A percentile compares a stretch with the other conserved stretches of the same genome.
These are phyloP conservation scores for Emiliania huxleyi DNA, from an alignment of 78 protist species.

Conservation along the genomic window DNA sequence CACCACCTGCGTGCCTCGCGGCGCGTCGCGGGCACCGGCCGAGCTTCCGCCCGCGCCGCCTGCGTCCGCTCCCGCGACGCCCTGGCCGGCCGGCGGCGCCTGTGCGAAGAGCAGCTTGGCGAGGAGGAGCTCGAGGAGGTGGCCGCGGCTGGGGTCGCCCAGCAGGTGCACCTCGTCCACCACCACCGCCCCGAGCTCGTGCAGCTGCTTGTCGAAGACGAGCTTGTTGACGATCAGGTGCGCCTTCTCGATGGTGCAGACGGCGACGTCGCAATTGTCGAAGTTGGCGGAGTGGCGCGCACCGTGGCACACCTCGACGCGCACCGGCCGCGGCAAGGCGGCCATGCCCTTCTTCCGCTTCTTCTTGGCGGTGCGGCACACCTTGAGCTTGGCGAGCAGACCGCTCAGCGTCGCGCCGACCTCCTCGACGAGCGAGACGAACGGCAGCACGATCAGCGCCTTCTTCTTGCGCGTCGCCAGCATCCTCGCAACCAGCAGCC, in stretches of 20 bases:
- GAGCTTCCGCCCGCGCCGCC: neutral
- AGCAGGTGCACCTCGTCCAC: slow-evolving; percentile 89
- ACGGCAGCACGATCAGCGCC: neutral
- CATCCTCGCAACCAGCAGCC: neutral
- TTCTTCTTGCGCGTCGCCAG: neutral
- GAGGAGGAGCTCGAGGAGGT: slow-evolving; percentile 69
- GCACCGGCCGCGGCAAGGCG: neutral
- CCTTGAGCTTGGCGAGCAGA: neutral
- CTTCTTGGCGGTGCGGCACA: neutral
- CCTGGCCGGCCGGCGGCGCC: neutral
- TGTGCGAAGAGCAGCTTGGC: slow-evolving; percentile 47
- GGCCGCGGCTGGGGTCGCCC: slow-evolving; percentile 76
- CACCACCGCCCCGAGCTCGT: slow-evolving; percentile 76
- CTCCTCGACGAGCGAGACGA: slow-evolving; percentile 9
- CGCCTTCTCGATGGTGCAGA: slow-evolving; percentile 86
- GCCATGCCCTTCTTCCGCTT: neutral
- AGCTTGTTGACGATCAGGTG: slow-evolving; percentile 62
- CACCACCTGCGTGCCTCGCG: slow-evolving; percentile 35
- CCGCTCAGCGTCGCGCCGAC: neutral
- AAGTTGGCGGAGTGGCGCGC: neutral
- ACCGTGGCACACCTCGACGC: slow-evolving; percentile 6
- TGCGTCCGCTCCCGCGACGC: no score
- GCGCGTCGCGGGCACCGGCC: neutral
- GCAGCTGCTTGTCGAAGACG: slow-evolving; percentile 34
- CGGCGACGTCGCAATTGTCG: neutral